Evolutionary conservation across 768 basidiomycete species (phyloP).

Genomic region (Pluteus cervinus): DNA sequence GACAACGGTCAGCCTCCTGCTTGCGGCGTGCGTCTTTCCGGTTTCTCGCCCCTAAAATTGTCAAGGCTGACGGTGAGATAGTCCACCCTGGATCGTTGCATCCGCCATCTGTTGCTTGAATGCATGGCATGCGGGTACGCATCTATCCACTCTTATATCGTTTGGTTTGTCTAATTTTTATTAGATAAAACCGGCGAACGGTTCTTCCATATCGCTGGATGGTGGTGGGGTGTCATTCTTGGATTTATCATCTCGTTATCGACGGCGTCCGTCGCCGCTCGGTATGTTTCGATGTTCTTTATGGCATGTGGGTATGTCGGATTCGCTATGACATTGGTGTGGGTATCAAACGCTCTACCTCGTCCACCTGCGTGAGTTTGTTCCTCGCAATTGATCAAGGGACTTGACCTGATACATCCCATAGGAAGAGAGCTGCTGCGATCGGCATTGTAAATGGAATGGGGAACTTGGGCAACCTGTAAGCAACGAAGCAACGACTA

Average conservation of each 20-base stretch:
- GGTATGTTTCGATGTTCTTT: slow-evolving; percentile 59
- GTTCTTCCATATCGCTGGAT: slow-evolving; percentile 51
- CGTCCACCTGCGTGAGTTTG: slow-evolving; percentile 51
- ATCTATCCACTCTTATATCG: neutral
- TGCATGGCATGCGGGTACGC: slow-evolving; percentile 46
- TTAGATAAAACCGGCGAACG: slow-evolving; percentile 55
- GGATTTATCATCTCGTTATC: slow-evolving; percentile 57
- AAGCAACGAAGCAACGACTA: too few relatives aligned
- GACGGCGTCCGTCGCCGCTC: slow-evolving; percentile 43
- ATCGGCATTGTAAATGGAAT: slow-evolving; percentile 58
- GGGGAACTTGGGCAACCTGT: slow-evolving; percentile 55
- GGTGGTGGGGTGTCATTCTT: slow-evolving; percentile 57
- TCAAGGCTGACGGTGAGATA: slow-evolving; percentile 13
- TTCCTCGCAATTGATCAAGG: neutral
- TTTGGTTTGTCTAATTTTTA: neutral
- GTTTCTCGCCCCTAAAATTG: neutral
- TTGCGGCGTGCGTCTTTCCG: slow-evolving; percentile 45
- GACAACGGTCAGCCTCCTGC: slow-evolving; percentile 52
- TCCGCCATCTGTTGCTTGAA: slow-evolving; percentile 42
- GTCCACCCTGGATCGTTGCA: slow-evolving; percentile 61
- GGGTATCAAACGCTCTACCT: slow-evolving; percentile 57
- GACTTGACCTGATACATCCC: neutral
- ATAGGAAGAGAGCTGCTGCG: slow-evolving; percentile 45
- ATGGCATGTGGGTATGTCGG: slow-evolving; percentile 52
- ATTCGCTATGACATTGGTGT: slow-evolving; percentile 45